Percentiles rank a stretch among this genome's conserved stretches.
phyloP scores from a whole-genome alignment of 108 stramenopile genomes.

The Nannochloropsis granulata region DNA sequence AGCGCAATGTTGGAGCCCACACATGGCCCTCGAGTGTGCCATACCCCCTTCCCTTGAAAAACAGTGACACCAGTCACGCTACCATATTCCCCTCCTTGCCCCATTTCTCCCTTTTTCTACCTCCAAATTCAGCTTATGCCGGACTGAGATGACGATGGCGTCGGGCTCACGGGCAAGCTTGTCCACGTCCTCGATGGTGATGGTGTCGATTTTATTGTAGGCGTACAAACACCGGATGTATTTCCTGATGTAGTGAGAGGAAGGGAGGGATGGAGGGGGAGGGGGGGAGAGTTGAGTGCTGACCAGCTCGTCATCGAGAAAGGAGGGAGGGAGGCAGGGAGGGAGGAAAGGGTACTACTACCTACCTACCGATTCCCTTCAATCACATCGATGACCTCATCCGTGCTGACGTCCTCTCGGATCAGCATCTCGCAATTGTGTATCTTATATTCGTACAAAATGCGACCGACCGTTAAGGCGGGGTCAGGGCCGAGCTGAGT shows the following conservation, averaged over 20 bases:
- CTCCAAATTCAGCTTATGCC: constrained; percentile 61
- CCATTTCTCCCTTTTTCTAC: constrained; percentile 46
- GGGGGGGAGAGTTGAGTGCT: too few relatives aligned
- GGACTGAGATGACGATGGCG: constrained; percentile 77
- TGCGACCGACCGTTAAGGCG: constrained; percentile 57
- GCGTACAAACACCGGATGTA: constrained; percentile 92
- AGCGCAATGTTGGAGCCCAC: too few relatives aligned
- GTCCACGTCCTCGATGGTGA: constrained; percentile 95
- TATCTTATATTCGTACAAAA: constrained; percentile 82
- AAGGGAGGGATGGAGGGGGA: neutral
- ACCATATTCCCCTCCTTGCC: neutral
- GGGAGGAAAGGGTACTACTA: neutral
- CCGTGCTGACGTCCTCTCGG: constrained; percentile 80
- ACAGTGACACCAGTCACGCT: too few relatives aligned
- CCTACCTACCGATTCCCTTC: constrained; percentile 67
- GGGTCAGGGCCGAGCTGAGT: constrained; percentile 44
- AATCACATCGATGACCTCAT: constrained; percentile 95
- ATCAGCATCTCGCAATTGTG: constrained; percentile 80
- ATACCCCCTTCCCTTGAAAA: too few relatives aligned
- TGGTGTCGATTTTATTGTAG: constrained; percentile 96
- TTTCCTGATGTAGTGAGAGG: constrained; percentile 1
- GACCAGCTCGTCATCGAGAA: neutral
- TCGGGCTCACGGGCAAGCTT: constrained; percentile 83
- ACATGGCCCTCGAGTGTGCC: too few relatives aligned
- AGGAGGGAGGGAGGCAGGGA: neutral